These are phyloP conservation scores for Lasiosphaeriaceae sp. DNA, from an alignment of 495 filamentous ascomycete genomes.

Conservation along the genomic window DNA sequence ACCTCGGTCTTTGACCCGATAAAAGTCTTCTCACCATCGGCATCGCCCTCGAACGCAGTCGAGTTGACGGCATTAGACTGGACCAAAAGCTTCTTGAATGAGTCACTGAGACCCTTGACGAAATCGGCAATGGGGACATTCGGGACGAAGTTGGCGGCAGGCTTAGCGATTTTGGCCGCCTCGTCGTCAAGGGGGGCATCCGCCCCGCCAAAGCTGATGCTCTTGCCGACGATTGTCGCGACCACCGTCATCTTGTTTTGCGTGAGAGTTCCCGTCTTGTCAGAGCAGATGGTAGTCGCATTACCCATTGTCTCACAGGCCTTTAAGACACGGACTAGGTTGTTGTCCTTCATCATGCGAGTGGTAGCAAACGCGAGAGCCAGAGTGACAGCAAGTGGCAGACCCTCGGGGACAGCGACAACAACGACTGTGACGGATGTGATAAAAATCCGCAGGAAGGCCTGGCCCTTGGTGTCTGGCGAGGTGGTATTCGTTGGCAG, in stretches of 20 bases:
- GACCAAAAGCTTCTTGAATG: conserved; percentile 60
- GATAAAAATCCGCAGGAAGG: conserved; percentile 89
- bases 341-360: conserved; percentile 93
- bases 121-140: conserved; percentile 25
- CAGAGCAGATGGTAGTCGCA: conserved; percentile 91
- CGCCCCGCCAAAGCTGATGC: conserved; percentile 57
- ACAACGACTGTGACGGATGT: conserved; percentile 95
- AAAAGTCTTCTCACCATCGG: conserved; percentile 68
- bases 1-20: conserved; percentile 91
- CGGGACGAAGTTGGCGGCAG: conserved; percentile 39
- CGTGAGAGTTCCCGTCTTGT: conserved; percentile 95
- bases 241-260: conserved; percentile 91
- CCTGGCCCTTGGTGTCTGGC: conserved; percentile 74
- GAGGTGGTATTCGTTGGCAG: conserved; percentile 50
- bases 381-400: conserved; percentile 89
- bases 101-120: conserved; percentile 47
- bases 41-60: conserved; percentile 82
- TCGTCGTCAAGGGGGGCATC: conserved; percentile 27
- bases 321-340: conserved; percentile 81
- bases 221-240: conserved; percentile 68
- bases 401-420: conserved; percentile 94
- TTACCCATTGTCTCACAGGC: conserved; percentile 99
- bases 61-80: conserved; percentile 82
- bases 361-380: conserved; percentile 95
- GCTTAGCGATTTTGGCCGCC: conserved; percentile 4